These are phyloP conservation scores for Cladorrhinum samala DNA, from an alignment of 495 filamentous ascomycete genomes.

Conservation along the genomic window DNA sequence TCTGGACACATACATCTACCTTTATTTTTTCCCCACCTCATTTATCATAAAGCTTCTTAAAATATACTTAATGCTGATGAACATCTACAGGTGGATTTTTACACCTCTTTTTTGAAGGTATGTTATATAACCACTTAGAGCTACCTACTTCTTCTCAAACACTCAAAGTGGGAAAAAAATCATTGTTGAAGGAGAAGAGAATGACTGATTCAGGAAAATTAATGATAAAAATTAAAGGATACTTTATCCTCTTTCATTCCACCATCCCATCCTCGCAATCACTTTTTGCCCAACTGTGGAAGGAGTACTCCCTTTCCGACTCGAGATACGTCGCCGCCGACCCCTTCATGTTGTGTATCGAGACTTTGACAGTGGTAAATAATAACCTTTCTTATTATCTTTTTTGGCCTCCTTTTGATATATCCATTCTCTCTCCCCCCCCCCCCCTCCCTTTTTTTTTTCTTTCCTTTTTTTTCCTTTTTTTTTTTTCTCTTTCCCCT, in stretches of 20 bases:
- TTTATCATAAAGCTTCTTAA: no score
- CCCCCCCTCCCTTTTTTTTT: neutral
- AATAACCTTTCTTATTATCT: no score
- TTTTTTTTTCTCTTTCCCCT: no score
- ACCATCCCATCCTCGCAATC: constrained; percentile 32
- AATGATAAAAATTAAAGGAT: constrained; percentile 42
- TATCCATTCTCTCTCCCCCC: constrained; percentile 24
- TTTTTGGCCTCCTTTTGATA: no score
- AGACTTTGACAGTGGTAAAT: constrained; percentile 76
- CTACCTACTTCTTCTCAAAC: no score
- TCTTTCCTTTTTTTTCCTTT: no score
- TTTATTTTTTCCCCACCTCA: no score
- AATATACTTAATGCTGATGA: neutral
- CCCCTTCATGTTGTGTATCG: constrained; percentile 76
- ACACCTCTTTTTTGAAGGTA: constrained; percentile 75
- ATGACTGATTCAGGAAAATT: neutral
- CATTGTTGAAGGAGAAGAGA: neutral
- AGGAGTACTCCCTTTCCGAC: constrained; percentile 80
- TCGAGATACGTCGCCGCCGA: constrained; percentile 76
- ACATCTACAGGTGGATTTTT: constrained; percentile 46
- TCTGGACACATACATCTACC: no score
- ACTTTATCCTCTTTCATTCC: constrained; percentile 63
- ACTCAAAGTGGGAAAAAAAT: no score
- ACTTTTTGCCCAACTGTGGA: constrained; percentile 77
- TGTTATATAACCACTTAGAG: no score